Conservation (phyloP, 2,329 filamentous ascomycete genomes). For the Fusarium luffae region DNA sequence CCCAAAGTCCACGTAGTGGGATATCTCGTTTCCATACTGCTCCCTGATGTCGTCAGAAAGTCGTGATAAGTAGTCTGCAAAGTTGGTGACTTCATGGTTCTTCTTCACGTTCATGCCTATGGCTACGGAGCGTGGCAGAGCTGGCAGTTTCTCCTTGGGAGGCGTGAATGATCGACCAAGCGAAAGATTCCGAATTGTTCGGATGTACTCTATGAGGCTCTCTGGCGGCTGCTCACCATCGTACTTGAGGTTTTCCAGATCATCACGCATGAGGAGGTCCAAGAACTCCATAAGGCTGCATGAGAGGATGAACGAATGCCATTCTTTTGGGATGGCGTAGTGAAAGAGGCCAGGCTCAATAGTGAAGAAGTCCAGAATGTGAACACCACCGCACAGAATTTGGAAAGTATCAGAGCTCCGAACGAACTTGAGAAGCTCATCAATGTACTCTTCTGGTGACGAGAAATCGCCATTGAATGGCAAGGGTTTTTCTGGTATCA, state of each 20-base stretch:
- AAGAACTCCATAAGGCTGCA: slow-evolving; percentile 80
- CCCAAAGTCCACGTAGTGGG: slow-evolving; percentile 94
- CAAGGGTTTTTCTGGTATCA: slow-evolving; percentile 66
- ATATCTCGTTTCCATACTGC: slow-evolving; percentile 70
- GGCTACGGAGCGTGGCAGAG: slow-evolving; percentile 76
- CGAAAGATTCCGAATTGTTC: slow-evolving; percentile 74
- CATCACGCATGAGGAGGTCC: slow-evolving; percentile 82
- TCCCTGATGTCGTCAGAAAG: slow-evolving; percentile 68
- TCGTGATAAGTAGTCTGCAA: slow-evolving; percentile 82
- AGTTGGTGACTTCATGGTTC: slow-evolving; percentile 90
- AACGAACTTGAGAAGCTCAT: slow-evolving; percentile 80
- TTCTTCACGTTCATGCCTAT: slow-evolving; percentile 98
- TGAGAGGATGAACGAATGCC: slow-evolving; percentile 80
- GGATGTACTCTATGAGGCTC: slow-evolving; percentile 77
- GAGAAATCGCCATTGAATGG: slow-evolving; percentile 78
- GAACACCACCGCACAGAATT: slow-evolving; percentile 94
- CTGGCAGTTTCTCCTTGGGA: slow-evolving; percentile 58
- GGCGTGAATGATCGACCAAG: slow-evolving; percentile 70
- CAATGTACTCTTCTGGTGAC: slow-evolving; percentile 79
- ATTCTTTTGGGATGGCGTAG: slow-evolving; percentile 78
- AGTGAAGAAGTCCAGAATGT: slow-evolving; percentile 96
- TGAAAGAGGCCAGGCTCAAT: slow-evolving; percentile 85
- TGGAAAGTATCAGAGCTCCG: slow-evolving; percentile 81
- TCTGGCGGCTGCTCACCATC: slow-evolving; percentile 55
- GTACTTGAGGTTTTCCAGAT: slow-evolving; percentile 61